These are phyloP conservation scores for Diaporthe ilicicola DNA, from an alignment of 2,329 filamentous ascomycete species.

Conservation along the genomic window DNA sequence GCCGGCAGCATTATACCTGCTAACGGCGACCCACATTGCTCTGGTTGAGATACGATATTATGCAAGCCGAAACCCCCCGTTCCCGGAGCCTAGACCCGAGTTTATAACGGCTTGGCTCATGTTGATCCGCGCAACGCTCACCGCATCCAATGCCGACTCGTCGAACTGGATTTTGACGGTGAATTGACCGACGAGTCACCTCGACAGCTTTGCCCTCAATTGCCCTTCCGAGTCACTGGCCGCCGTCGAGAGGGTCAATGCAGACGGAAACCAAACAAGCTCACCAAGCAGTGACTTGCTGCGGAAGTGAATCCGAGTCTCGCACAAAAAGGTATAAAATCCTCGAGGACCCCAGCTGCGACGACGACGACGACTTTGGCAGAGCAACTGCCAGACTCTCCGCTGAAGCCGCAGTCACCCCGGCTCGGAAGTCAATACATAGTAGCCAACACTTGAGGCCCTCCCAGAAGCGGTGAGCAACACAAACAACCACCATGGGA, in stretches of 20 bases:
- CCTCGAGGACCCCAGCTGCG: background rate
- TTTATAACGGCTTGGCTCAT: slow-evolving; percentile 19
- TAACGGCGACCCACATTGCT: slow-evolving; percentile 19
- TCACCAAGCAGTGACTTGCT: slow-evolving; percentile 13
- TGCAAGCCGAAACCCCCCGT: slow-evolving; percentile 13
- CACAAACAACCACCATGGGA: slow-evolving; percentile 8
- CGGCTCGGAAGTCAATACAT: no score
- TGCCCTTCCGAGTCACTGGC: background rate
- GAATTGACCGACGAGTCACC: background rate
- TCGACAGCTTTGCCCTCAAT: background rate
- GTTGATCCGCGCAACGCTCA: slow-evolving; percentile 17
- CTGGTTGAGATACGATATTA: slow-evolving; percentile 16
- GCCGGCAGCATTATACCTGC: slow-evolving; percentile 1
- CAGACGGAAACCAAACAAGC: background rate
- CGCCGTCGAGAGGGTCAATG: slow-evolving; percentile 11
- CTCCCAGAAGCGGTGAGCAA: background rate
- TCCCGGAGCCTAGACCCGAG: slow-evolving; percentile 15
- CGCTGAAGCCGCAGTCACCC: background rate
- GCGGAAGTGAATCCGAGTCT: slow-evolving; percentile 6
- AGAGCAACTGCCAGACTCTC: background rate
- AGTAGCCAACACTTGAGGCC: no score
- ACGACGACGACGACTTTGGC: background rate
- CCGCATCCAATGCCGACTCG: background rate
- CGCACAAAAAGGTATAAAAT: background rate
- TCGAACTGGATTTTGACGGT: background rate